Base-by-base conservation (phyloP, 306 rosid genomes). In the Spatholobus suberectus region DNA sequence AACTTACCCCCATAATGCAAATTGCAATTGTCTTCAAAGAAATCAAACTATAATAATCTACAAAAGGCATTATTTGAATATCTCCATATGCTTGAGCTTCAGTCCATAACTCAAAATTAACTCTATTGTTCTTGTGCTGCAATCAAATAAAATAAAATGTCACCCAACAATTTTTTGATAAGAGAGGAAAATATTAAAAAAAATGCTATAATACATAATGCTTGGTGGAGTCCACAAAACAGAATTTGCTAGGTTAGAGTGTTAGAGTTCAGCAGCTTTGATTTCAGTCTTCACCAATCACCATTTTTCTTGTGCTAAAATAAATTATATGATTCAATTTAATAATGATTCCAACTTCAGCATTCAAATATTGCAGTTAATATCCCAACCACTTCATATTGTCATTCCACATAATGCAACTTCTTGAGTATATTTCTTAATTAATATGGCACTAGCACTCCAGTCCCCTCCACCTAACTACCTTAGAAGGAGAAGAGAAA, bases 71-170 rank as follows among this genome's bases (percentile, higher is more conserved):
- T 78, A 95, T 79, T 51, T 92, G 98, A 76, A 93, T 89, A 86
- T 96, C 99, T 72, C 98, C 98, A 83, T 89, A 96, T 2, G 90
- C 94, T 84, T 90, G 93, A 79, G 95, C 97, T 88, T 96, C 99
- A 65, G 82, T 92, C 97, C 97, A 93, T 29, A 96, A 85, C 87
- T 96, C 96, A 84, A 79, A 67, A 80, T 93, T 96, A 32, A 96
- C 96, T 87, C 84, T 91, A 70, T 76, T 79, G 80, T 87, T 93
- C 87, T 93, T 93, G 90, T 96, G 92, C 99, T 96, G 94, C 90
- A 85, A 46, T 73, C 51, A 85, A 23, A 70, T 78, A 46, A 70
- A 68, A 68, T 74, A 72, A 55, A 14, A 85, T 24, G 66, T 87
- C 35, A 82, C 72, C 26, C 13, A 44, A 51, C 34, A 37, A 15